Conservation (phyloP, 768 basidiomycete genomes). For the Phaffia tasmanica region DNA sequence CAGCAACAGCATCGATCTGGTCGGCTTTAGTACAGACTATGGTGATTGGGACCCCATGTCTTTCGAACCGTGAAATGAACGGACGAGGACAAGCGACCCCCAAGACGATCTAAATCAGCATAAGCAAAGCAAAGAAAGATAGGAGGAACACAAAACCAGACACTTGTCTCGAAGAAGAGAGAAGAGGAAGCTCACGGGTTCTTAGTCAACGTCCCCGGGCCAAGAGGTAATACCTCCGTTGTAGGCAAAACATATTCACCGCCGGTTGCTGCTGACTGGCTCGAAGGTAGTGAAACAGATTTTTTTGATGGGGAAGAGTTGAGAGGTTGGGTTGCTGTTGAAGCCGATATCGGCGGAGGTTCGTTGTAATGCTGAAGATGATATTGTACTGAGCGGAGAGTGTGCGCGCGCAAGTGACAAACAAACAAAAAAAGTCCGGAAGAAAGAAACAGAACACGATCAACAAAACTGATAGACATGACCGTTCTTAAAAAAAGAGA, state of each 20-base stretch:
- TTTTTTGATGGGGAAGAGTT: constrained; percentile 44
- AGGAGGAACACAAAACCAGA: background rate
- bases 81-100: no score
- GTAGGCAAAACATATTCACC: constrained; percentile 7
- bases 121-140: background rate
- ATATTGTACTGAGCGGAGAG: constrained; percentile 54
- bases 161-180: background rate
- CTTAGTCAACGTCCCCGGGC: constrained; percentile 71
- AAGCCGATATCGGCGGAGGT: constrained; percentile 44
- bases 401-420: constrained; percentile 9
- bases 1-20: constrained; percentile 65
- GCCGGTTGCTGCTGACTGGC: constrained; percentile 1
- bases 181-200: constrained; percentile 44
- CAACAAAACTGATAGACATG: no score
- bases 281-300: background rate
- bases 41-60: constrained; percentile 64
- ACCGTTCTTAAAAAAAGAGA: background rate
- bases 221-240: constrained; percentile 56
- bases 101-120: background rate
- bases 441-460: background rate
- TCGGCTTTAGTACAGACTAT: constrained; percentile 90
- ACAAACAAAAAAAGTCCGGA: constrained; percentile 10
- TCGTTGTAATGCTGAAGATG: constrained; percentile 84
- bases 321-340: constrained; percentile 37
- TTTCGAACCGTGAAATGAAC: constrained; percentile 1